Percentiles rank a stretch among this genome's conserved stretches.
phyloP scores from a whole-genome alignment of 441 rosid species.

The Breynia disticha region DNA sequence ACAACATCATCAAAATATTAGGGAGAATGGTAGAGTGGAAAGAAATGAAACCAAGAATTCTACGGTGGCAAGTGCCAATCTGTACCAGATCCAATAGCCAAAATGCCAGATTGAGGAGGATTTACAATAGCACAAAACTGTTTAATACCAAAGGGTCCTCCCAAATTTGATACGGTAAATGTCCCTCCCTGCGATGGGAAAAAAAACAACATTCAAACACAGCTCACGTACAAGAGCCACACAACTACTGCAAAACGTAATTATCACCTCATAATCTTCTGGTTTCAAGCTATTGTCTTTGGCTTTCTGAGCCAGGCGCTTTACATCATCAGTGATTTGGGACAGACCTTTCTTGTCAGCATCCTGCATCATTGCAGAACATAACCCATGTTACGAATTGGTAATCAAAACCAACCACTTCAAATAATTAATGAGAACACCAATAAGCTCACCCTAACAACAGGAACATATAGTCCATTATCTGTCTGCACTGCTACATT shows the following conservation, averaged over 20 bases:
- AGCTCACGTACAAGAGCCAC: background rate
- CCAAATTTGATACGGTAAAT: conserved; percentile 89
- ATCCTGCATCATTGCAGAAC: conserved; percentile 35
- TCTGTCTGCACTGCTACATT: conserved; percentile 91
- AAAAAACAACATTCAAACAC: conserved; percentile 1
- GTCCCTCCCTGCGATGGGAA: conserved; percentile 78
- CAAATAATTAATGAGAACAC: background rate
- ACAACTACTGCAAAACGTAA: background rate
- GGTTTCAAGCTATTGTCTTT: conserved; percentile 78
- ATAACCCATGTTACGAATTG: conserved; percentile 3
- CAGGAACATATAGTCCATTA: conserved; percentile 80
- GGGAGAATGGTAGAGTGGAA: background rate
- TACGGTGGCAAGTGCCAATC: no score
- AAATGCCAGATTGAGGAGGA: conserved; percentile 95
- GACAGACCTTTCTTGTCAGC: conserved; percentile 90
- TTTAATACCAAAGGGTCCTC: conserved; percentile 93
- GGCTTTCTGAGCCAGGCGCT: conserved; percentile 73
- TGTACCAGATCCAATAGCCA: conserved; percentile 85
- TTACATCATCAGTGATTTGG: conserved; percentile 60
- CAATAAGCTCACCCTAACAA: conserved; percentile 53
- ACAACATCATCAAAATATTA: background rate
- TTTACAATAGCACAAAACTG: conserved; percentile 89
- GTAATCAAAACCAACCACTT: no score
- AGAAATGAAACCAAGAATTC: background rate
- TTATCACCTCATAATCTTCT: conserved; percentile 73